Conservation (phyloP, 345 rosid genomes). For the Murraya koenigii region DNA sequence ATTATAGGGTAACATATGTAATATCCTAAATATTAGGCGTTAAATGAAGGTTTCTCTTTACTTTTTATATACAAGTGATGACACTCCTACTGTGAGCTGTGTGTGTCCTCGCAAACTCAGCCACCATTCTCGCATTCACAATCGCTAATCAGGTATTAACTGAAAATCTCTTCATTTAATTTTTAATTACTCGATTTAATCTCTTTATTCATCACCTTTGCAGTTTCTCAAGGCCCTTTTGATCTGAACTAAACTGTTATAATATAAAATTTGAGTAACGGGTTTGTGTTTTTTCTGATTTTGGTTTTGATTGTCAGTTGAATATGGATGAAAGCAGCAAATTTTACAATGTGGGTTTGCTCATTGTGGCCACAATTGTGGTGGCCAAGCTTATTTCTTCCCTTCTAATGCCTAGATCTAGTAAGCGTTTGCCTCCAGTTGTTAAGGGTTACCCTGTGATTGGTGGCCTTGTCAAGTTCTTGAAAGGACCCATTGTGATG, state of each 20-base stretch:
- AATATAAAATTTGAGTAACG: background rate
- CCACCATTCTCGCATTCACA: background rate
- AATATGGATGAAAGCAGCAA: constrained; percentile 54
- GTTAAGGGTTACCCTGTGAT: constrained; percentile 58
- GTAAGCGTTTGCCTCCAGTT: constrained; percentile 75
- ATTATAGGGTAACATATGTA: too few species aligned
- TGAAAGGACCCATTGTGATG: constrained; percentile 82
- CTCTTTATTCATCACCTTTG: background rate
- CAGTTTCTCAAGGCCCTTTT: background rate
- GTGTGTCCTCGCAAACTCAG: background rate
- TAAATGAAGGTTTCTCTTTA: background rate
- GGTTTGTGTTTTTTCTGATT: background rate
- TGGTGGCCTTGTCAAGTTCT: constrained; percentile 69
- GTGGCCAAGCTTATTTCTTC: constrained; percentile 72
- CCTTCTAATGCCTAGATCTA: constrained; percentile 54
- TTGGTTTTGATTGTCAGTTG: constrained; percentile 10
- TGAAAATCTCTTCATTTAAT: background rate
- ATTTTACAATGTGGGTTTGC: constrained; percentile 52
- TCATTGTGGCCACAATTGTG: constrained; percentile 61
- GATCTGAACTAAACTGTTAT: background rate
- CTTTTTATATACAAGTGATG: background rate
- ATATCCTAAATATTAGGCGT: too few species aligned
- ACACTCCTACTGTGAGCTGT: background rate
- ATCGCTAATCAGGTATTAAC: background rate
- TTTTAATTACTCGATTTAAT: background rate